Evolutionary conservation across 2,329 filamentous ascomycete species (phyloP), one percentile per base, ranked within the genome.

Genomic region (Rutstroemia sp.): DNA sequence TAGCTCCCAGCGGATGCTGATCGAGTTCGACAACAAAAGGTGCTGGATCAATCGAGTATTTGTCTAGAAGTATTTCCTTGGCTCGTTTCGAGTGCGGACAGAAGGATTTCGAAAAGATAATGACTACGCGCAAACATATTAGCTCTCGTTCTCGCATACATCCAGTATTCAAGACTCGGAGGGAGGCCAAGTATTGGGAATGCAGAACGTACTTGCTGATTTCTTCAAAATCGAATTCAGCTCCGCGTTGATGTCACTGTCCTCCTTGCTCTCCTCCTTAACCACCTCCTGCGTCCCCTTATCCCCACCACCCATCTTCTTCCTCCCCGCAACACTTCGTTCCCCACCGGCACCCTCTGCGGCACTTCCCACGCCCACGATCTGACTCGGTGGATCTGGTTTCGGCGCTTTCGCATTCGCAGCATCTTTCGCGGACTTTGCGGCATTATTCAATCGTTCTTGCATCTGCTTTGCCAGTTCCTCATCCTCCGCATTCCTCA

Each of bases 41-140:
- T 10, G 82, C 74, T 0, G 94, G 94, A 0, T 83, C 80, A 68
- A 99, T 95, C 54, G 76, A 77, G 76, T 97, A 97, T 65, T 87
- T 86, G 21, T 92, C 83, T 44, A 96, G 82, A 42, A 99, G 81
- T 56, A 97, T 81, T 45, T 78, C 77, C 73, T 99, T 99, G 47
- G 94, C 94, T 64, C 83, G 84, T 69, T 84, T 87, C 51, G 91
- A 96, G 73, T 82, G 86, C 0, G 88, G 90, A 72, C 94, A 99
- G 74, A 92, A 96, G 1, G 88, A 83, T 73, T 99, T 97, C 61
- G 91, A 96, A 75, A 97, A 97, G 65, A 99, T 89, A 70, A 96
- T 88, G 58, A 97, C 90, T 94, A 62, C 27, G 12, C n/a, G 19
- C 3, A n/a, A 48, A 47, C 19, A 17, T 23, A 57, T 44, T 39